Percentiles rank a stretch among this genome's conserved stretches.
phyloP scores from a whole-genome alignment of 1,284 basidiomycete genomes.

The Chalciporus piperatoides region DNA sequence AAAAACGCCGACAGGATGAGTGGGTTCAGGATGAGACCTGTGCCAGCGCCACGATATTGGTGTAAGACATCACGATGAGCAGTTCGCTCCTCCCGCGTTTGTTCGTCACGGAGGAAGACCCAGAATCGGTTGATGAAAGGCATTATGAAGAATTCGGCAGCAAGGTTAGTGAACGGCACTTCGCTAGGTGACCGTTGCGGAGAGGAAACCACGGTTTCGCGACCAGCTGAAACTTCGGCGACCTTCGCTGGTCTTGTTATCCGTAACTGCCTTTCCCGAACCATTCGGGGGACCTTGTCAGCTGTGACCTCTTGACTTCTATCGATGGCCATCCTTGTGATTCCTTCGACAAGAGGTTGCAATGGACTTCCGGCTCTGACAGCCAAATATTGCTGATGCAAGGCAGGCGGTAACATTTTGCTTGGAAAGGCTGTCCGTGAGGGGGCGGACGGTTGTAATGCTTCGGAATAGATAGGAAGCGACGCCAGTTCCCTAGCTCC shows the following conservation, averaged over 20 bases:
- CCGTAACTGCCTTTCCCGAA: conserved; percentile 73
- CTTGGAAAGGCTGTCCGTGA: conserved; percentile 65
- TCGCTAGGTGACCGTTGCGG: conserved; percentile 19
- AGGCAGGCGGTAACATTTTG: conserved; percentile 66
- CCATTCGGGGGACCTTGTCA: conserved; percentile 54
- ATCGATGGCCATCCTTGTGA: conserved; percentile 58
- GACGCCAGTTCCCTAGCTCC: conserved; percentile 84
- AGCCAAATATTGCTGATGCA: conserved; percentile 68
- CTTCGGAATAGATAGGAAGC: conserved; percentile 49
- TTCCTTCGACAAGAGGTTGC: conserved; percentile 52
- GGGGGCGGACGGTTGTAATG: conserved; percentile 31
- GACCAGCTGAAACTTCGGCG: conserved; percentile 33
- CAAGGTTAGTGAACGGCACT: conserved; percentile 67
- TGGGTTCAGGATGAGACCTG: conserved; percentile 76
- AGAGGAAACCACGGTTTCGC: conserved; percentile 4
- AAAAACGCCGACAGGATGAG: conserved; percentile 73
- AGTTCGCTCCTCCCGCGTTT: conserved; percentile 68
- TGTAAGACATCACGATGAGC: conserved; percentile 44
- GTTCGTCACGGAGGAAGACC: conserved; percentile 81
- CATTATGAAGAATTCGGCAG: conserved; percentile 81
- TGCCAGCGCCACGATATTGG: conserved; percentile 69
- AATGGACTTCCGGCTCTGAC: conserved; percentile 38
- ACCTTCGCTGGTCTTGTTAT: conserved; percentile 51
- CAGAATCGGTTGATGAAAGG: conserved; percentile 91
- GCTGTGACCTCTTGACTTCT: conserved; percentile 47